Evolutionary conservation across 2,329 filamentous ascomycete species (phyloP).

Genomic region (Rutstroemia sp.): DNA sequence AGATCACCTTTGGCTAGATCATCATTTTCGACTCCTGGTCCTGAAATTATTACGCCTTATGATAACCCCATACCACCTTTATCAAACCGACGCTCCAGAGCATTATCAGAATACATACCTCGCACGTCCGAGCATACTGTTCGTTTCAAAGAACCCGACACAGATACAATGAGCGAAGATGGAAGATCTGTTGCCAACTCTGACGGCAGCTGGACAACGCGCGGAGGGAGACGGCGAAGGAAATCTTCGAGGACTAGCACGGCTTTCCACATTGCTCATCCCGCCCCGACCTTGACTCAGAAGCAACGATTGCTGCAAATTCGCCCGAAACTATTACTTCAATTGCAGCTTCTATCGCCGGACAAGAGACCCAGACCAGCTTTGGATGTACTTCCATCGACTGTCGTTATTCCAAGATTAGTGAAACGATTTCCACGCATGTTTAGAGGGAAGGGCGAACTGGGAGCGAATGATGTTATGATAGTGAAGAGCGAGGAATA

Average conservation of each 20-base stretch:
- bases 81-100: constrained; percentile 14
- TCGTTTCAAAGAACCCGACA: constrained; percentile 24
- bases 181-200: constrained; percentile 27
- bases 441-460: constrained; percentile 53
- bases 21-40: constrained; percentile 25
- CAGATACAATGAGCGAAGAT: constrained; percentile 29
- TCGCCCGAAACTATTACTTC: constrained; percentile 61
- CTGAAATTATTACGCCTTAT: constrained; percentile 19
- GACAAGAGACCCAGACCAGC: constrained; percentile 57
- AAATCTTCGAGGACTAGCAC: constrained; percentile 49
- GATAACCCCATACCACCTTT: constrained; percentile 17
- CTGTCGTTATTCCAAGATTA: constrained; percentile 52
- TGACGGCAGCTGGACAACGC: constrained; percentile 21
- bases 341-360: constrained; percentile 59
- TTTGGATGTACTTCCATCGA: constrained; percentile 67
- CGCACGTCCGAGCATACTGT: constrained; percentile 19
- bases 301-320: constrained; percentile 54
- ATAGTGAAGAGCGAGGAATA: constrained; percentile 67
- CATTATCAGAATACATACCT: constrained; percentile 22
- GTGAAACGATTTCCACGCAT: constrained; percentile 55
- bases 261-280: constrained; percentile 60
- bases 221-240: constrained; percentile 33
- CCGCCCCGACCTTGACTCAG: constrained; percentile 49
- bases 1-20: constrained; percentile 24
- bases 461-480: constrained; percentile 64